Conservation (phyloP, 805 yeast species). For the Dipodascus albidus region DNA sequence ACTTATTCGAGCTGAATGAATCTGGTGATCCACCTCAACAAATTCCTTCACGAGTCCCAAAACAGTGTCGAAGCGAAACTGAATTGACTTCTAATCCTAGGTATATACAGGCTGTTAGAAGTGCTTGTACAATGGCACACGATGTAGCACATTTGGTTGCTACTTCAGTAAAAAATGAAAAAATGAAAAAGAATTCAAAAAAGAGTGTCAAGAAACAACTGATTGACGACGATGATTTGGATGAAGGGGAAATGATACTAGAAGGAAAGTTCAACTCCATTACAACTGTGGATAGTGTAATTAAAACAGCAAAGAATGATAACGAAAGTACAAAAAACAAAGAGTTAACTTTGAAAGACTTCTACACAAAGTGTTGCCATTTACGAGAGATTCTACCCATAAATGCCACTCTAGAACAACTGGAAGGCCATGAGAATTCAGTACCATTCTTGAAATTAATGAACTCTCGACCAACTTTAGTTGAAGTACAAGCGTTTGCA, state of each 20-base stretch:
- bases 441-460: slow-evolving; percentile 57
- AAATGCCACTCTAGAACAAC: slow-evolving; percentile 75
- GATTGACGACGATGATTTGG: not conserved
- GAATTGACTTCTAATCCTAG: slow-evolving; percentile 2
- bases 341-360: slow-evolving; percentile 43
- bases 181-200: not conserved
- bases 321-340: slow-evolving; percentile 21
- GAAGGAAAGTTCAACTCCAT: slow-evolving; percentile 8
- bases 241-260: slow-evolving; percentile 11
- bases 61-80: slow-evolving; percentile 37
- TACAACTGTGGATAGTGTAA: slow-evolving; percentile 2
- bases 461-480: slow-evolving; percentile 83
- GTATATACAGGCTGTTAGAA: not conserved
- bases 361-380: slow-evolving; percentile 90
- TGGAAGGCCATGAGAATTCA: slow-evolving; percentile 68
- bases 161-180: slow-evolving; percentile 6
- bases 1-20: not conserved
- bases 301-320: slow-evolving; percentile 11
- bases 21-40: slow-evolving; percentile 83
- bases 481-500: slow-evolving; percentile 78
- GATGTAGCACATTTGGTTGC: slow-evolving; percentile 15
- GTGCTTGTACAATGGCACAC: slow-evolving; percentile 14
- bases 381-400: slow-evolving; percentile 85
- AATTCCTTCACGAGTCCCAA: slow-evolving; percentile 77
- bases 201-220: not conserved